A percentile compares a stretch with the other conserved stretches of the same genome.
Evolutionary conservation across 768 basidiomycete species (phyloP).

Genomic region (Amanita jacksonii): DNA sequence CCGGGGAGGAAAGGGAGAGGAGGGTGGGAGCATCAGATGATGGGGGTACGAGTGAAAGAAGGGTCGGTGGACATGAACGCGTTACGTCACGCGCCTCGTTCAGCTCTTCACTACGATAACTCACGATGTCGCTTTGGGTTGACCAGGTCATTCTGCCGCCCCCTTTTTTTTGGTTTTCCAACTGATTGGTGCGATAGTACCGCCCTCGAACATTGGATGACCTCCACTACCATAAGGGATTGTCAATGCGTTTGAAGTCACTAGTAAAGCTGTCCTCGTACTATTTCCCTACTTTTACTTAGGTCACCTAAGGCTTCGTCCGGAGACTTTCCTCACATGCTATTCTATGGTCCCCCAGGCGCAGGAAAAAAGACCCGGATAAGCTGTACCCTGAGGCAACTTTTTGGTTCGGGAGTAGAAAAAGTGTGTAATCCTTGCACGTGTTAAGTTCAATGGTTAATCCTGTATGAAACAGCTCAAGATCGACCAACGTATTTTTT

Average conservation of each 20-base stretch:
- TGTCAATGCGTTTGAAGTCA: slow-evolving; percentile 73
- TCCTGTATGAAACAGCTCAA: slow-evolving; percentile 52
- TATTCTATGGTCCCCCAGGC: slow-evolving; percentile 96
- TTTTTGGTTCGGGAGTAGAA: slow-evolving; percentile 89
- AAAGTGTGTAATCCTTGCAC: slow-evolving; percentile 45
- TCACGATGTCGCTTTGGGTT: slow-evolving; percentile 67
- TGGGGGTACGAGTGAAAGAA: neutral
- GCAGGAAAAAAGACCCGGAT: slow-evolving; percentile 98
- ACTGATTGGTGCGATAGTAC: slow-evolving; percentile 39
- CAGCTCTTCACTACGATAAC: neutral
- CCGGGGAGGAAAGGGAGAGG: too few species aligned
- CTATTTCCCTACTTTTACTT: neutral
- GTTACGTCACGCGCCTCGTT: slow-evolving; percentile 17
- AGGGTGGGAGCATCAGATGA: too few species aligned
- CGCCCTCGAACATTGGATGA: slow-evolving; percentile 78
- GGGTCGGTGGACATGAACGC: slow-evolving; percentile 5
- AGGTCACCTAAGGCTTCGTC: slow-evolving; percentile 52
- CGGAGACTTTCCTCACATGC: slow-evolving; percentile 94
- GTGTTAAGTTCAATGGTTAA: neutral
- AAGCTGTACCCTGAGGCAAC: slow-evolving; percentile 74
- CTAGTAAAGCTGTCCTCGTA: slow-evolving; percentile 37
- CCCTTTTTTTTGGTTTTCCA: neutral
- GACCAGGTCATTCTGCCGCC: slow-evolving; percentile 34
- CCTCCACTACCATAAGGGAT: slow-evolving; percentile 78
- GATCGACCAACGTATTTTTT: slow-evolving; percentile 94